Conservation (phyloP, 2,329 filamentous ascomycete species). For the Nemania sp. region DNA sequence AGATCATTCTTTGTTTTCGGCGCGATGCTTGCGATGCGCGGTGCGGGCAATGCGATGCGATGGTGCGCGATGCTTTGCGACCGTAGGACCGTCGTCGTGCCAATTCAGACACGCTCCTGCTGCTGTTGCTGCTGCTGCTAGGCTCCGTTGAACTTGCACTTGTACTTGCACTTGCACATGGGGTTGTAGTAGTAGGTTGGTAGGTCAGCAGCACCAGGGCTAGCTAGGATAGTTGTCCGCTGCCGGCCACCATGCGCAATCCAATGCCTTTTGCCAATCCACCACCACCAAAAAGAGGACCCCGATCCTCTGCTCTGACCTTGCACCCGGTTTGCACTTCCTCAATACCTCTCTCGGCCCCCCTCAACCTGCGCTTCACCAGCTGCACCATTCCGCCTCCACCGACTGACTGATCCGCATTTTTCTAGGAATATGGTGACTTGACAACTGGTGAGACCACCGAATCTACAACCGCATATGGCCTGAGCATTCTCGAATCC, state of each 20-base stretch:
- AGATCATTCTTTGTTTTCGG: constrained; percentile 24
- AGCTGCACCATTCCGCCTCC: constrained; percentile 9
- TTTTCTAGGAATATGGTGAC: constrained; percentile 58
- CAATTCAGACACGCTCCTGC: constrained; percentile 9
- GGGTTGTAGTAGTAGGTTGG: constrained; percentile 26
- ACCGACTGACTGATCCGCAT: constrained; percentile 31
- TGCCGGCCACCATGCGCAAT: constrained; percentile 32
- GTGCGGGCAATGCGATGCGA: constrained; percentile 21
- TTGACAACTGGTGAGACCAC: constrained; percentile 69
- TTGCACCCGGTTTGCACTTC: constrained; percentile 19
- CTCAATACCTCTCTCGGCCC: constrained; percentile 34
- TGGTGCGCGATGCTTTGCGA: constrained; percentile 40
- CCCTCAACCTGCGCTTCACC: constrained; percentile 19
- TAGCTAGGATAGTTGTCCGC: constrained; percentile 23
- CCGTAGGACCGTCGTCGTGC: constrained; percentile 22
- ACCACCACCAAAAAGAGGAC: constrained; percentile 24
- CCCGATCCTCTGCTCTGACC: constrained; percentile 11
- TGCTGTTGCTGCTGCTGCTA: constrained; percentile 18
- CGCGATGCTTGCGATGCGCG: constrained; percentile 30
- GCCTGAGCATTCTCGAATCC: constrained; percentile 78
- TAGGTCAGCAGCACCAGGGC: constrained; percentile 25
- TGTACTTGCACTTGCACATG: constrained; percentile 26
- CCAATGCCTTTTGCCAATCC: constrained; percentile 38
- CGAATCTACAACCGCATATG: constrained; percentile 77
- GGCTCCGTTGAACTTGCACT: constrained; percentile 20